phyloP scores from a whole-genome alignment of 106 monocot species.

The Dioscorea alata region DNA sequence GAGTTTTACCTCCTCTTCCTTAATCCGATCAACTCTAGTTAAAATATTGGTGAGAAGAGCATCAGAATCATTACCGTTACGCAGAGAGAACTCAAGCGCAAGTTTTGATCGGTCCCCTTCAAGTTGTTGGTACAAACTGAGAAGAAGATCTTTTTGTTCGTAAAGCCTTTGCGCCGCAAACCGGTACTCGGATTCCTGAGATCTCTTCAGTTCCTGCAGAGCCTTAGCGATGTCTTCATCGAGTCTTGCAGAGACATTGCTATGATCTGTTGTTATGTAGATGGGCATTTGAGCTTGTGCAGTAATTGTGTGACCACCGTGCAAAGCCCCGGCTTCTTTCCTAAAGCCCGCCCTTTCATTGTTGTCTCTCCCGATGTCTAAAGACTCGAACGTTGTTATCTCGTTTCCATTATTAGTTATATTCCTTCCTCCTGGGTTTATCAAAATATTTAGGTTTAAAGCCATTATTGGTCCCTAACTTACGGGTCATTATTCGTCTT shows the following conservation, averaged over 20 bases:
- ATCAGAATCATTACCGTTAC: slow-evolving; percentile 13
- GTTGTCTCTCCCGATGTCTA: neutral
- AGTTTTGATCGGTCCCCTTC: slow-evolving; percentile 40
- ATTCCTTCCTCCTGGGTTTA: neutral
- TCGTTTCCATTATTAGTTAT: slow-evolving; percentile 8
- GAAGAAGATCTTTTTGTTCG: slow-evolving; percentile 53
- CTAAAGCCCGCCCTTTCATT: neutral
- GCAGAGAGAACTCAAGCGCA: slow-evolving; percentile 15
- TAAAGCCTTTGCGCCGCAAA: slow-evolving; percentile 53
- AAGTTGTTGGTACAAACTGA: slow-evolving; percentile 51
- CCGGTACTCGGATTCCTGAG: slow-evolving; percentile 55
- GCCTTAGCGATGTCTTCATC: slow-evolving; percentile 51
- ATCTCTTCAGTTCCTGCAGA: slow-evolving; percentile 41
- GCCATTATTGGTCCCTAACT: neutral
- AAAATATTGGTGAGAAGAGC: slow-evolving; percentile 36
- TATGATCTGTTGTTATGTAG: slow-evolving; percentile 29
- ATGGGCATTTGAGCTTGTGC: slow-evolving; percentile 1
- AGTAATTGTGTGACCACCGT: slow-evolving; percentile 1
- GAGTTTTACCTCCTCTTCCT: slow-evolving; percentile 54
- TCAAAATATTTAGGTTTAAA: neutral
- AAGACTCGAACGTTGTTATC: slow-evolving; percentile 12
- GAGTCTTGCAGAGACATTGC: slow-evolving; percentile 28
- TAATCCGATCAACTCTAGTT: slow-evolving; percentile 48
- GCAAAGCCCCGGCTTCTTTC: neutral
- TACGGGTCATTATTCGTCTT: neutral